phyloP scores from a whole-genome alignment of 2,329 filamentous ascomycete species.

The Aspergillus floridensis region DNA sequence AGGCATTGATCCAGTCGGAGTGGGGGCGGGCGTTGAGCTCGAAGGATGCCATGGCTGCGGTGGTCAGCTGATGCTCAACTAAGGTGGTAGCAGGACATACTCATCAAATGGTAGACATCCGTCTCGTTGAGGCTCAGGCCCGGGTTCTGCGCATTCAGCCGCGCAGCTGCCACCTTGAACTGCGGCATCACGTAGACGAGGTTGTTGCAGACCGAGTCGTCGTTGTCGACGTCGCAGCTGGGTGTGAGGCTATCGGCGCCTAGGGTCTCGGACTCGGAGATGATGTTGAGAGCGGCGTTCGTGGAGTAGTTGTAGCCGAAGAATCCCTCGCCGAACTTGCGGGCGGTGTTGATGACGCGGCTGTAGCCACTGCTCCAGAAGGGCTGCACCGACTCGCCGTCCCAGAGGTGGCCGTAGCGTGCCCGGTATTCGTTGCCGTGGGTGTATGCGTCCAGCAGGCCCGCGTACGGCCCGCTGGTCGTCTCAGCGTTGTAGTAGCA shows the following conservation, averaged over 20 bases:
- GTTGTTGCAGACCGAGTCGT: constrained; percentile 10
- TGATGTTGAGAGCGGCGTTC: constrained; percentile 23
- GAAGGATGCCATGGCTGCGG: constrained; percentile 19
- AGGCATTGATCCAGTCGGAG: constrained; percentile 23
- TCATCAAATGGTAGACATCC: constrained; percentile 23
- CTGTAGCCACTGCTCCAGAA: constrained; percentile 20
- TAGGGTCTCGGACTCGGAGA: constrained; percentile 18
- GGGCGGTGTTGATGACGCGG: constrained; percentile 23
- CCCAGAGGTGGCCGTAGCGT: constrained; percentile 22
- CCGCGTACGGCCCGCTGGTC: constrained; percentile 19
- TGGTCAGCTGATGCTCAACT: neutral
- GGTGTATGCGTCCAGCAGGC: constrained; percentile 14
- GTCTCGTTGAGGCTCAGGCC: constrained; percentile 18
- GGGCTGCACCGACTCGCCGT: constrained; percentile 16
- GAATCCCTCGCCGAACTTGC: constrained; percentile 25
- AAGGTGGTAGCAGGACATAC: constrained; percentile 9
- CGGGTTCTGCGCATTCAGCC: constrained; percentile 21
- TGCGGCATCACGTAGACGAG: constrained; percentile 9
- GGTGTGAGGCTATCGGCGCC: constrained; percentile 23
- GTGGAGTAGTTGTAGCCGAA: constrained; percentile 22
- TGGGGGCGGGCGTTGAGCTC: constrained; percentile 21
- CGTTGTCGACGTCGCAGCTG: constrained; percentile 15
- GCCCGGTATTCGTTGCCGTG: constrained; percentile 20
- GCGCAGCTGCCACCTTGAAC: constrained; percentile 20
- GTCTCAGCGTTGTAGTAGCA: constrained; percentile 19